Percentiles rank a stretch among this genome's conserved stretches.
Conservation (phyloP, 768 basidiomycete genomes). For the Pholiota conissans region DNA sequence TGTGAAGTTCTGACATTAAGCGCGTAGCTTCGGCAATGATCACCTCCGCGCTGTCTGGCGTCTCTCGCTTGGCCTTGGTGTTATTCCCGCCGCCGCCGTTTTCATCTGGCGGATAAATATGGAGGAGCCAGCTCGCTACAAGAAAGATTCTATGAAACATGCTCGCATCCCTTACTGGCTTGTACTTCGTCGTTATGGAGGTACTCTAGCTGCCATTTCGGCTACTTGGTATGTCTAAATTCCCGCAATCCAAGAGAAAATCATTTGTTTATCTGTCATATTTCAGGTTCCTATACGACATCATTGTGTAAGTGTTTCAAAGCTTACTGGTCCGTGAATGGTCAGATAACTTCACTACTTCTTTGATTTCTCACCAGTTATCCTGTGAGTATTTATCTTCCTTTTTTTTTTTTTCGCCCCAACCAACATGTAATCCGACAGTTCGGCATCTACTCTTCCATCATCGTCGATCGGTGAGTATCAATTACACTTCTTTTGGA, state of each 20-base stretch:
- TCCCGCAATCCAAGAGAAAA: not conserved
- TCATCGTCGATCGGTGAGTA: conserved; percentile 63
- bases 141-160: conserved; percentile 77
- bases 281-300: conserved; percentile 73
- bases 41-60: conserved; percentile 90
- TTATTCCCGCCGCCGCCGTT: conserved; percentile 78
- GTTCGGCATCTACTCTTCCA: conserved; percentile 83
- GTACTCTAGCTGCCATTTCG: conserved; percentile 70
- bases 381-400: conserved; percentile 46
- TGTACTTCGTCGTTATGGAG: conserved; percentile 79
- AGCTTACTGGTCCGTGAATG: not conserved
- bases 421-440: conserved; percentile 21
- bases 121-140: conserved; percentile 75
- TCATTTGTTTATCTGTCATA: not conserved
- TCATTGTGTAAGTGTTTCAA: conserved; percentile 59
- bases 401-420: not conserved
- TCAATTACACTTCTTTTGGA: not conserved
- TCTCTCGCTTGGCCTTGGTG: conserved; percentile 79
- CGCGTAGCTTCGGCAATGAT: conserved; percentile 65
- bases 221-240: conserved; percentile 60
- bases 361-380: conserved; percentile 40
- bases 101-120: conserved; percentile 86
- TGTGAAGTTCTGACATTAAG: not conserved
- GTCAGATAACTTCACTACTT: not conserved
- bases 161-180: conserved; percentile 75